Conservation (phyloP, 352 stramenopile genomes). For the Pythium aquatile region DNA sequence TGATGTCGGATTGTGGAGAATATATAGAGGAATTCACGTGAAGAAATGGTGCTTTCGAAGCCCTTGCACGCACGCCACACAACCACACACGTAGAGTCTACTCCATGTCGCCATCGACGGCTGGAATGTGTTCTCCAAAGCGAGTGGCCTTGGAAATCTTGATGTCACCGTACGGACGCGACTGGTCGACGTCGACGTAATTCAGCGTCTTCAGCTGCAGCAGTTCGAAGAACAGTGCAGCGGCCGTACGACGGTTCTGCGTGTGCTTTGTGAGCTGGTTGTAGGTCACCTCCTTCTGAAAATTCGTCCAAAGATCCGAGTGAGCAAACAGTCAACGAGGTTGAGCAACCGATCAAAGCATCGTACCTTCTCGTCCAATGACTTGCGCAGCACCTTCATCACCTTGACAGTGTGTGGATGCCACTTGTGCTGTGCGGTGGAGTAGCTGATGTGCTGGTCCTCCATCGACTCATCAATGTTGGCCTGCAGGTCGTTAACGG, state of each 20-base stretch:
- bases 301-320: background rate
- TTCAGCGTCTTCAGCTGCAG: constrained; percentile 98
- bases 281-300: constrained; percentile 74
- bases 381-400: constrained; percentile 82
- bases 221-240: constrained; percentile 96
- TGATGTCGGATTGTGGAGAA: constrained; percentile 3
- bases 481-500: constrained; percentile 74
- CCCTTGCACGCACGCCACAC: background rate
- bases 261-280: constrained; percentile 84
- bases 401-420: constrained; percentile 98
- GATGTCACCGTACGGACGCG: constrained; percentile 94
- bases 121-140: constrained; percentile 77
- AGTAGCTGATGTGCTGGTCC: constrained; percentile 33
- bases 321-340: background rate
- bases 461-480: constrained; percentile 48
- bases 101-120: constrained; percentile 55
- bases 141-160: constrained; percentile 71
- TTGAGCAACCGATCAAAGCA: background rate
- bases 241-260: constrained; percentile 84
- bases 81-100: constrained; percentile 15
- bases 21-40: constrained; percentile 10
- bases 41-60: constrained; percentile 17
- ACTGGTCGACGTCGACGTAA: constrained; percentile 95
- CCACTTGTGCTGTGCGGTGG: constrained; percentile 92
- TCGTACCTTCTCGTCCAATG: constrained; percentile 64